These are phyloP conservation scores for Hydrangea macrophylla DNA, from an alignment of 148 eudicot genomes.

Conservation along the genomic window DNA sequence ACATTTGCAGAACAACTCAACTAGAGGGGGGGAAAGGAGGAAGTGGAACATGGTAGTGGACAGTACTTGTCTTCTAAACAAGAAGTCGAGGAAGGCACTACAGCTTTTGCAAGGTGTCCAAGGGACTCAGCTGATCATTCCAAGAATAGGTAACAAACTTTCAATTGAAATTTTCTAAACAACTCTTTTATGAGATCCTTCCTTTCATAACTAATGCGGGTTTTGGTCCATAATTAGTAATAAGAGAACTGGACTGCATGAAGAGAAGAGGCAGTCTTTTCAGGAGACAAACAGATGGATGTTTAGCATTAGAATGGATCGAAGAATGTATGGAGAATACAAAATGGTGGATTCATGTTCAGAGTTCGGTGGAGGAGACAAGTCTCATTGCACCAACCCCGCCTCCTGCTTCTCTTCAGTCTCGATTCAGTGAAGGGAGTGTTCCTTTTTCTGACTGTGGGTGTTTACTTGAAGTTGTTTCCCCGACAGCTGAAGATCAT, in stretches of 20 bases:
- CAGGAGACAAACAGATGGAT: constrained; percentile 49
- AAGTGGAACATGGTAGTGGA: constrained; percentile 81
- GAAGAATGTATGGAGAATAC: constrained; percentile 60
- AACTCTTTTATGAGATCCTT: neutral
- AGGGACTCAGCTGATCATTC: constrained; percentile 74
- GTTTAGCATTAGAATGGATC: constrained; percentile 71
- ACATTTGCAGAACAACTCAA: constrained; percentile 35
- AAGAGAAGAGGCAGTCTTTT: constrained; percentile 53
- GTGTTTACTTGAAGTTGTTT: constrained; percentile 32
- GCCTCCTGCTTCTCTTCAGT: constrained; percentile 51
- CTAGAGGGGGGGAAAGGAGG: constrained; percentile 22
- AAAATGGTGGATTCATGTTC: constrained; percentile 81
- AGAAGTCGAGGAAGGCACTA: constrained; percentile 66
- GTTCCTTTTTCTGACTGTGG: constrained; percentile 31
- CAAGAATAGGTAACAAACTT: constrained; percentile 55
- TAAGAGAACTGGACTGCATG: constrained; percentile 68
- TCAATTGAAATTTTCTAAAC: neutral
- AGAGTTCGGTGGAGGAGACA: constrained; percentile 49
- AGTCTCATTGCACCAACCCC: constrained; percentile 54
- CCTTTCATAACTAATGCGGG: constrained; percentile 3
- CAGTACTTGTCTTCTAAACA: constrained; percentile 51
- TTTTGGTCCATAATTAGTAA: constrained; percentile 38
- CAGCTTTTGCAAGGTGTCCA: constrained; percentile 78
- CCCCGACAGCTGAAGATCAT: constrained; percentile 61
- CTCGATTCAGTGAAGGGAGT: constrained; percentile 31